Base-by-base conservation (phyloP, 768 basidiomycete species). In the Porphyrellus cyaneotinctus region DNA sequence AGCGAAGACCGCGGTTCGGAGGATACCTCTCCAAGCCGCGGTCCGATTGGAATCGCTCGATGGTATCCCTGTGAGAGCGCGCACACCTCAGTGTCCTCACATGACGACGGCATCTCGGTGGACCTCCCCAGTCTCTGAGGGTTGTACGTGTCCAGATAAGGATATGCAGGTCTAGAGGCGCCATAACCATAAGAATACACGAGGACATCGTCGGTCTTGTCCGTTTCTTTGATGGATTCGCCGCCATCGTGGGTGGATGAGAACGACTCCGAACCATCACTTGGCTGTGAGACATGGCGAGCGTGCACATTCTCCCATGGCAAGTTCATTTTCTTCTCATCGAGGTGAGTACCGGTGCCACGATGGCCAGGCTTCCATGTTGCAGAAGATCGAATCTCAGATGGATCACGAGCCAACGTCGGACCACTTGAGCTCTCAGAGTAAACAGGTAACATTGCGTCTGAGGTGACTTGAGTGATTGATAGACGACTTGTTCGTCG, bases 121-220 rank as follows among this genome's bases (percentile, higher is more conserved):
- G 45, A 43, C 33, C 41, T 20, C 4, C 45, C 41, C 20, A 35
- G 43, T 23, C 50, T 41, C 38, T 44, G 56, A 17, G 66, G 60
- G 18, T 68, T 68, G 47, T 70, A 68, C 53, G 58, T 48, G 45
- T 70, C 68, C 43, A 68, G 58, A 61, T 69, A 69, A 45, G 67
- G 67, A 55, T 69, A 69, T 5, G 61, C 52, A 20, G 59, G 53
- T 24, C 55, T 59, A 3, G 60, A 48, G 23, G 57, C 64, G 2
- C 67, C 67, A 26, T 68, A 68, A 10, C 67, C 69, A 32, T 69
- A 69, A 11, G 63, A 52, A 43, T 60, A 64, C 52, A 49, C 50
- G 31, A 54, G 43, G 15, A 14, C 44, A 6, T 56, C 49, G 17
- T 43, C 44, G 11, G 37, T 36, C 37, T 24, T 47, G 31, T 23